phyloP scores from a whole-genome alignment of 2,329 filamentous ascomycete genomes.

The Diplodia mutila region DNA sequence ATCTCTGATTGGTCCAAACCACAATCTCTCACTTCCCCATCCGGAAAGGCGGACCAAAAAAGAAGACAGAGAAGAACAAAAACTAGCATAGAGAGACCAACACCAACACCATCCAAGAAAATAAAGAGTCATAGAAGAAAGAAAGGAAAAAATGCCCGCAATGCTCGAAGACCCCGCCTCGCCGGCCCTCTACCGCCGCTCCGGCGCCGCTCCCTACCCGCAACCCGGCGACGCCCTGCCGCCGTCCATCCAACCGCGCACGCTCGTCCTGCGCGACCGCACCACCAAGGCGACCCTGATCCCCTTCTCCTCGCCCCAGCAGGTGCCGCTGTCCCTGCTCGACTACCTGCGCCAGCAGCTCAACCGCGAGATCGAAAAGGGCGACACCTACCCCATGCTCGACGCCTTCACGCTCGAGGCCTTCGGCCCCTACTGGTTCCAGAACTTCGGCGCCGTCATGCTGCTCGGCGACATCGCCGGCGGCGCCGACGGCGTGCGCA shows the following conservation, averaged over 20 bases:
- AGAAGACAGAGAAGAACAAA: background rate
- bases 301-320: constrained; percentile 75
- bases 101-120: background rate
- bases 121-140: background rate
- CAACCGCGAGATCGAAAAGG: constrained; percentile 88
- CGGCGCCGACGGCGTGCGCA: constrained; percentile 51
- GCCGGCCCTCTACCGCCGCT: constrained; percentile 70
- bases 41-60: background rate
- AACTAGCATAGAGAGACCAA: background rate
- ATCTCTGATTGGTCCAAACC: background rate
- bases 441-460: constrained; percentile 88
- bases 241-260: constrained; percentile 69
- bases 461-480: constrained; percentile 70
- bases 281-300: constrained; percentile 83
- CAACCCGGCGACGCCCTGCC: constrained; percentile 67
- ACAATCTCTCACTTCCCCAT: background rate
- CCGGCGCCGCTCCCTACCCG: constrained; percentile 68
- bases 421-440: constrained; percentile 87
- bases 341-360: constrained; percentile 81
- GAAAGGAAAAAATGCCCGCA: constrained; percentile 64
- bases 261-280: constrained; percentile 81
- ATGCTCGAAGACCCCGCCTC: constrained; percentile 77
- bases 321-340: constrained; percentile 76
- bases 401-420: constrained; percentile 72
- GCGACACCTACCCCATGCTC: constrained; percentile 89